These are phyloP conservation scores for Aspergillus thermomutatus DNA, from an alignment of 2,329 filamentous ascomycete species.

Conservation along the genomic window DNA sequence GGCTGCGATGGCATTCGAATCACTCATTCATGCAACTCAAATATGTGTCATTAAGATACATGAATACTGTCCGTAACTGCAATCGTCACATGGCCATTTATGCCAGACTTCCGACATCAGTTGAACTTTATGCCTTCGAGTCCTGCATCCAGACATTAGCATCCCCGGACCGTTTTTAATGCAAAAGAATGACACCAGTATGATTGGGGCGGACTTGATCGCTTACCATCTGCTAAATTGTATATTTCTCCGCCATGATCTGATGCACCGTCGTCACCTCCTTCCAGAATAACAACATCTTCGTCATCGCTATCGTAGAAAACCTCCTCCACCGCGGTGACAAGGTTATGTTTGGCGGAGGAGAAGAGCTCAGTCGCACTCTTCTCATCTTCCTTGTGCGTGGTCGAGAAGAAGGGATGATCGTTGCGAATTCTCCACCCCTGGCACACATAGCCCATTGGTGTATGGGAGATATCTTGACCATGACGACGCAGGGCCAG, in stretches of 20 bases:
- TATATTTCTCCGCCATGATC: not conserved
- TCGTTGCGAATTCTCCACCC: constrained; percentile 22
- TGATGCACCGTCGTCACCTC: not conserved
- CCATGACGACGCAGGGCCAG: constrained; percentile 30
- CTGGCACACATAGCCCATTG: constrained; percentile 35
- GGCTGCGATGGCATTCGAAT: no score
- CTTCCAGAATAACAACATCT: not conserved
- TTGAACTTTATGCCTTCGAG: no score
- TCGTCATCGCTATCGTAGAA: not conserved
- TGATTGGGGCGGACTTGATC: no score
- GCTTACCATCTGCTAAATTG: not conserved
- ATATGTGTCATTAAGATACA: no score
- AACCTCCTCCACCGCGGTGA: not conserved
- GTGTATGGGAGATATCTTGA: constrained; percentile 33
- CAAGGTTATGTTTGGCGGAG: not conserved
- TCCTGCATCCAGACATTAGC: no score
- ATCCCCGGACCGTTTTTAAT: no score
- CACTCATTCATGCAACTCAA: no score
- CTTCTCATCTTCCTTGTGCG: not conserved
- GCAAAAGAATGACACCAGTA: no score
- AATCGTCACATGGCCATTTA: no score
- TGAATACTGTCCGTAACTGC: no score
- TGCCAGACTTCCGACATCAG: no score
- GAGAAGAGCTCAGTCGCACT: not conserved
- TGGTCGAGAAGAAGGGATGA: constrained; percentile 27